phyloP scores from a whole-genome alignment of 164 flowering plant genomes.

The Magnolia officinalis region DNA sequence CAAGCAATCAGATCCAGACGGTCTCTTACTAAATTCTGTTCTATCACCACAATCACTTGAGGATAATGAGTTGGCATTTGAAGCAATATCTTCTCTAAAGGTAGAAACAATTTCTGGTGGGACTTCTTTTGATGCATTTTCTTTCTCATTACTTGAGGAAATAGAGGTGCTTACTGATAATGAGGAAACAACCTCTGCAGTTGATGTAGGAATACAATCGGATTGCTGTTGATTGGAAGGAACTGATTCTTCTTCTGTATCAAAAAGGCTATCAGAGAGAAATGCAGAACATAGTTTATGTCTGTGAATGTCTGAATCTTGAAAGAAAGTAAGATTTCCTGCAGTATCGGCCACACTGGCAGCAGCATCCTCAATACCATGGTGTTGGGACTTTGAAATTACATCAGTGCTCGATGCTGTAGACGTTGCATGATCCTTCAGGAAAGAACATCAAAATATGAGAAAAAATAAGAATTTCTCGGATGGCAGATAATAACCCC shows the following conservation, averaged over 20 bases:
- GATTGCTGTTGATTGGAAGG: constrained; percentile 1
- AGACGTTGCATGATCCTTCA: constrained; percentile 17
- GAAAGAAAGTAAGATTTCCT: constrained; percentile 4
- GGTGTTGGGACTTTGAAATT: constrained; percentile 1
- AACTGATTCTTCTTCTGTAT: constrained; percentile 18
- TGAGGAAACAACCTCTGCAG: background rate
- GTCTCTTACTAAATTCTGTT: background rate
- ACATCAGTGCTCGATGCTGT: constrained; percentile 8
- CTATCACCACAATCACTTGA: background rate
- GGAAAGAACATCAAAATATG: background rate
- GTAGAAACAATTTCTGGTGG: constrained; percentile 4
- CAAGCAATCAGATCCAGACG: constrained; percentile 4
- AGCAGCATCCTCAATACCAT: constrained; percentile 2
- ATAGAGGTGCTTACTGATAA: background rate
- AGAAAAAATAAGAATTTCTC: constrained; percentile 1
- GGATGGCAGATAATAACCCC: background rate
- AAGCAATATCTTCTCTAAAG: background rate
- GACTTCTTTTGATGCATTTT: background rate
- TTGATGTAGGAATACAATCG: background rate
- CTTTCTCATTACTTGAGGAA: constrained; percentile 2
- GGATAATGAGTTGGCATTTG: background rate
- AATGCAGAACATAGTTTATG: constrained; percentile 12
- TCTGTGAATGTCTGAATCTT: background rate
- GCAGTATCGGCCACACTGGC: constrained; percentile 9
- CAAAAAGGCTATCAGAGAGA: constrained; percentile 24